phyloP scores from a whole-genome alignment of 768 basidiomycete genomes.

The Mycena albidolilacea region DNA sequence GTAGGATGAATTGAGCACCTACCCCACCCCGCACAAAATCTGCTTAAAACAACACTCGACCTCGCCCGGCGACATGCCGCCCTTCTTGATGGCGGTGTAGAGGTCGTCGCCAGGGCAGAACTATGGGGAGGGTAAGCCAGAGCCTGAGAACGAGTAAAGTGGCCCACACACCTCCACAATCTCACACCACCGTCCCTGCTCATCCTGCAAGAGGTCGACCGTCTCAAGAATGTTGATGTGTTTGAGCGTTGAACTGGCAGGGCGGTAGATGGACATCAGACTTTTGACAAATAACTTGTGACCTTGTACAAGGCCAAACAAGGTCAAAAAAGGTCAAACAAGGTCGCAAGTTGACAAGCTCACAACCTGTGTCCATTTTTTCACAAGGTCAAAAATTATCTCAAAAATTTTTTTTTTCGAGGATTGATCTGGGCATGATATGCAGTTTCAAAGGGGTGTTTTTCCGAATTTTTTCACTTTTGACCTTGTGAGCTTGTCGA shows the following conservation, averaged over 20 bases:
- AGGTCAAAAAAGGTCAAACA: no score
- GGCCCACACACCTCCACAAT: constrained; percentile 82
- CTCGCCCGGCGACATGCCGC: constrained; percentile 57
- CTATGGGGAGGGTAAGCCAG: constrained; percentile 20
- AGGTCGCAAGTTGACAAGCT: no score
- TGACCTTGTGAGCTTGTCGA: no score
- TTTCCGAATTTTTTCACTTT: no score
- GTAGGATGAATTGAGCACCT: not conserved
- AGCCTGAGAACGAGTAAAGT: not conserved
- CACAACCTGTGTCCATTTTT: no score
- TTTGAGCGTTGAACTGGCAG: constrained; percentile 86
- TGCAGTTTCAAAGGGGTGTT: no score
- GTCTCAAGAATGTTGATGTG: constrained; percentile 98
- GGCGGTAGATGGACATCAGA: no score
- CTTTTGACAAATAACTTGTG: no score
- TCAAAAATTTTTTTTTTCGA: no score
- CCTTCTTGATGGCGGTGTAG: constrained; percentile 99
- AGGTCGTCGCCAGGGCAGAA: constrained; percentile 98
- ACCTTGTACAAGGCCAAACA: no score
- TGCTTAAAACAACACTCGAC: constrained; percentile 99
- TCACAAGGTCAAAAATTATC: no score
- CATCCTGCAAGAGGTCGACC: constrained; percentile 99
- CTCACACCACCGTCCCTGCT: constrained; percentile 97
- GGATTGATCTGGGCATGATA: no score
- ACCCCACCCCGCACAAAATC: constrained; percentile 76